These are phyloP conservation scores for Bryoerythrophyllum caledonicum DNA, from an alignment of 225 moss, liverwort and hornwort species.

Conservation along the genomic window DNA sequence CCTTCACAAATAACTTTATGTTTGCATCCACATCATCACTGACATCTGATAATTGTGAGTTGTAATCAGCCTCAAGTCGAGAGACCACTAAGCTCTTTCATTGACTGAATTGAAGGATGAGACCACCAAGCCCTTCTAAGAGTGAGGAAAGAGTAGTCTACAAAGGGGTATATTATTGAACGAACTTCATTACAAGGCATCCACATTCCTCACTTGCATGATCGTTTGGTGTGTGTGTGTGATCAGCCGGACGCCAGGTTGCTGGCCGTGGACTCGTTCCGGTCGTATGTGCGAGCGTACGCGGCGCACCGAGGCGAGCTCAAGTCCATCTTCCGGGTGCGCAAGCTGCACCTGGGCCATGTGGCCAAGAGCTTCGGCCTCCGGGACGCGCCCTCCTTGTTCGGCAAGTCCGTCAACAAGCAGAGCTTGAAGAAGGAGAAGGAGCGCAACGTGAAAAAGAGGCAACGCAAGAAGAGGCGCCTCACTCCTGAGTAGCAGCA, in stretches of 20 bases:
- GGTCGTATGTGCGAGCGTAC: constrained; percentile 93
- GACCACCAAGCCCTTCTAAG: too few relatives aligned
- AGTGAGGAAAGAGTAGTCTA: too few relatives aligned
- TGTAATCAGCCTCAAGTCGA: too few relatives aligned
- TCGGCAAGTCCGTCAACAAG: constrained; percentile 81
- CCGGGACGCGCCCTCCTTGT: constrained; percentile 73
- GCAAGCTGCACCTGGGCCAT: constrained; percentile 90
- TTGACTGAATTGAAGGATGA: too few relatives aligned
- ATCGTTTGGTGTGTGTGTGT: not conserved
- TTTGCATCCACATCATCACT: too few relatives aligned
- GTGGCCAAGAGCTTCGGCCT: constrained; percentile 98
- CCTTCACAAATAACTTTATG: too few relatives aligned
- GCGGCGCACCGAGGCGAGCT: constrained; percentile 92
- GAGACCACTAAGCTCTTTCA: too few relatives aligned
- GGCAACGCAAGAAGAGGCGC: constrained; percentile 57
- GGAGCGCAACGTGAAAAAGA: constrained; percentile 39
- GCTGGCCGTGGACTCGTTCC: constrained; percentile 87
- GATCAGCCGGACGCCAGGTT: constrained; percentile 60
- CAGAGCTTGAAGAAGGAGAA: constrained; percentile 62
- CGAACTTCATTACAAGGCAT: not conserved
- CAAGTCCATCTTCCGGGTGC: constrained; percentile 91
- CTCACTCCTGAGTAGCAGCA: constrained; percentile 59
- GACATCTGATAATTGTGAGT: too few relatives aligned
- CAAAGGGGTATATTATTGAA: too few relatives aligned
- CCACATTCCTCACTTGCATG: not conserved